These are phyloP conservation scores for Dryas octopetala DNA, from an alignment of 306 rosid genomes.

Conservation along the genomic window DNA sequence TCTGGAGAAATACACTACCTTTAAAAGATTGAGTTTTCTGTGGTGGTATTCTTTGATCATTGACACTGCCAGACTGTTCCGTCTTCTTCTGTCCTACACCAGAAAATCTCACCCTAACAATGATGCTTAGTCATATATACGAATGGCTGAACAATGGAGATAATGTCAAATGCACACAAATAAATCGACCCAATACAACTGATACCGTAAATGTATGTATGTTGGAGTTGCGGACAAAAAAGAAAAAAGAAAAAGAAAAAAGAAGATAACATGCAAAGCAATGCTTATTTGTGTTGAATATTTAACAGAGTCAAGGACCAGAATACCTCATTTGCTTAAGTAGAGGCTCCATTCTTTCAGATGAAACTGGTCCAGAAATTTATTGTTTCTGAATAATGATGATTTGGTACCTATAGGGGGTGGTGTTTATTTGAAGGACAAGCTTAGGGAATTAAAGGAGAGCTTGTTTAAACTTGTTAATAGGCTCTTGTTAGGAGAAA, in stretches of 20 bases:
- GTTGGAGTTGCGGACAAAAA: too few species aligned
- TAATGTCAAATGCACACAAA: too few species aligned
- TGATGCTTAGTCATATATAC: conserved; percentile 17
- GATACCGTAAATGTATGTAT: too few species aligned
- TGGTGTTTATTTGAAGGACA: conserved; percentile 44
- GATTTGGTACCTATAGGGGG: neutral
- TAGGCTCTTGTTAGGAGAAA: conserved; percentile 23
- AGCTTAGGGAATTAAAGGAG: conserved; percentile 14
- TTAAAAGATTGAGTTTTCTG: conserved; percentile 51
- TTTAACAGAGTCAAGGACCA: neutral
- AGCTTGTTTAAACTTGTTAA: conserved; percentile 21
- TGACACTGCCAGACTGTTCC: conserved; percentile 27
- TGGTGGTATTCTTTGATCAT: conserved; percentile 37
- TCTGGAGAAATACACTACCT: conserved; percentile 39
- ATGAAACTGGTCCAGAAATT: conserved; percentile 18
- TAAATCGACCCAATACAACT: too few species aligned
- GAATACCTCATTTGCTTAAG: conserved; percentile 53
- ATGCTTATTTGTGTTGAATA: too few species aligned
- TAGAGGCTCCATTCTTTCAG: conserved; percentile 38
- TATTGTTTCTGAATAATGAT: conserved; percentile 18
- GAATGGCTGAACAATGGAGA: neutral
- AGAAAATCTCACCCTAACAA: conserved; percentile 41
- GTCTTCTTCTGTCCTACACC: conserved; percentile 29
- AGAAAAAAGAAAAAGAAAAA: too few species aligned
- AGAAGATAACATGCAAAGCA: too few species aligned